Conservation (phyloP, 352 stramenopile genomes). For the Peronosclerospora sorghi region DNA sequence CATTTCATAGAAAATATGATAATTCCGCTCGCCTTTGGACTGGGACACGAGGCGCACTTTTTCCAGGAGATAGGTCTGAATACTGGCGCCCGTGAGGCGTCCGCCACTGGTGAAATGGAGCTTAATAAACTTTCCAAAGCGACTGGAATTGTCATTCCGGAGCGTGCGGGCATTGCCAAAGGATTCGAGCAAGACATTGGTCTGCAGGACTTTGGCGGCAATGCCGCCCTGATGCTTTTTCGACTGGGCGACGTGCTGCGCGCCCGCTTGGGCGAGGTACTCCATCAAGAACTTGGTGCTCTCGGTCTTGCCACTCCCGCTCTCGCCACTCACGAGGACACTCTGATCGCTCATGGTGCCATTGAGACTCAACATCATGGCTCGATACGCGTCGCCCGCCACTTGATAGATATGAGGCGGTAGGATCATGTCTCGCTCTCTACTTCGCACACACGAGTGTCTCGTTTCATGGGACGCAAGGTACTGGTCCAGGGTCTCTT, state of each 20-base stretch:
- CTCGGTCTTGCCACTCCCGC: slow-evolving; percentile 83
- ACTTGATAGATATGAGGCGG: slow-evolving; percentile 81
- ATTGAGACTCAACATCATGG: slow-evolving; percentile 60
- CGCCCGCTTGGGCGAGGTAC: slow-evolving; percentile 71
- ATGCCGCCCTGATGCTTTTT: slow-evolving; percentile 39
- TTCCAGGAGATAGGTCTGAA: slow-evolving; percentile 91
- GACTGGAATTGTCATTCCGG: slow-evolving; percentile 86
- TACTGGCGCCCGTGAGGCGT: slow-evolving; percentile 68
- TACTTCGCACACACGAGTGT: slow-evolving; percentile 18
- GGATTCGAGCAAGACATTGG: slow-evolving; percentile 84
- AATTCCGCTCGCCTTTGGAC: slow-evolving; percentile 72
- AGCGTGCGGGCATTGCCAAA: slow-evolving; percentile 85
- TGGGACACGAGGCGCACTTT: slow-evolving; percentile 86
- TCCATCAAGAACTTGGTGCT: slow-evolving; percentile 86
- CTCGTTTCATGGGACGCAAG: slow-evolving; percentile 47
- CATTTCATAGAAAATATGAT: slow-evolving; percentile 85
- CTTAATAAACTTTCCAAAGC: slow-evolving; percentile 90
- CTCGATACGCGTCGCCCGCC: slow-evolving; percentile 67
- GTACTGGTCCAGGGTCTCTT: slow-evolving; percentile 43
- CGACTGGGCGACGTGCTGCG: slow-evolving; percentile 20
- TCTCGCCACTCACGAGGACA: slow-evolving; percentile 82
- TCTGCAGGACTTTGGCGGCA: slow-evolving; percentile 84
- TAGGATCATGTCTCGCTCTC: slow-evolving; percentile 22
- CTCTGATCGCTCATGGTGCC: slow-evolving; percentile 55
- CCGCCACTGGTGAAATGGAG: slow-evolving; percentile 74